Evolutionary conservation across 2,329 filamentous ascomycete species (phyloP), one percentile per base, ranked within the genome.

Genomic region (Dactylellina cionopaga): DNA sequence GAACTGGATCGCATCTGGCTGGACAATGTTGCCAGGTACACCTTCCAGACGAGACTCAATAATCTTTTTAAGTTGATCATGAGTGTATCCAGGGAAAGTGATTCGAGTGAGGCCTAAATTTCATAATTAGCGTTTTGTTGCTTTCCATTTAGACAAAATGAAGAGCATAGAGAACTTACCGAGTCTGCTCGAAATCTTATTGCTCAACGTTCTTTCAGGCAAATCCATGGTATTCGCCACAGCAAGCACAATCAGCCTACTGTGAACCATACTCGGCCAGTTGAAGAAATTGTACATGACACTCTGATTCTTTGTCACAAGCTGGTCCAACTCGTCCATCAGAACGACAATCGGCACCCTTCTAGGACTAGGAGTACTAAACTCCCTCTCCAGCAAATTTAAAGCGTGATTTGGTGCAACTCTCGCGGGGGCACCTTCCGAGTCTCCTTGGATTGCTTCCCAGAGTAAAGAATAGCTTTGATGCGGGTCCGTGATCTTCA

Each of bases 211-310:
- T 79, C 95, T 86, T 81, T 99, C 95, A 0, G 95, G 95, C 66
- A 99, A 82, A 81, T 99, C 95, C 95, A 99, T 99, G 22, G 95
- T 99, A 80, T 99, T 99, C 56, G 95, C 96, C 15, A 99, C 95
- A 9, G 96, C 96, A 5, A 99, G 87, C 5, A 99, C 96, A 80
- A 99, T 97, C 44, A 99, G 85, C 51, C 93, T 88, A 59, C 92
- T 96, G 80, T 99, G 93, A 52, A 91, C 87, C 59, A 98, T 84
- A 9, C 92, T 91, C 2, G 95, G 95, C 95, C 95, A 99, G 79
- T 99, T 99, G 86, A 99, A 99, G 81, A 99, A 99, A 81, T 99
- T 99, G 83, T 99, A 99, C 95, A 99, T 99, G 81, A 99, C 95
- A n/a, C 92, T 94, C 80, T 99, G 96, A 78, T 96, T 98, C 79